Percentiles rank a stretch among this genome's conserved stretches.
phyloP scores from a whole-genome alignment of 805 yeast genomes.

The Zygosaccharomyces bisporus region DNA sequence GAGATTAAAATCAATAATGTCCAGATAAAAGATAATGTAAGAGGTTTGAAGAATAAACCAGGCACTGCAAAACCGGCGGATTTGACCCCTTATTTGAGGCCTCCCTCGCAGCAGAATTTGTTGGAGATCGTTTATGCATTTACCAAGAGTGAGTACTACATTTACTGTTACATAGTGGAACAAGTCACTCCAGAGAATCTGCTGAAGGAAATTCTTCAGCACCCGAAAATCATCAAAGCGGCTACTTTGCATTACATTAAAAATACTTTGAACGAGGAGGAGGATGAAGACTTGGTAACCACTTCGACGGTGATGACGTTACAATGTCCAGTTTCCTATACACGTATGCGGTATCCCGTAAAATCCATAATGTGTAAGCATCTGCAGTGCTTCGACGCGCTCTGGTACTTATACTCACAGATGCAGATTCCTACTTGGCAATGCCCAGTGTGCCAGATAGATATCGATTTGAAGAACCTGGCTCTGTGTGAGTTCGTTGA shows the following conservation, averaged over 20 bases:
- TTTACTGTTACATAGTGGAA: conserved; percentile 60
- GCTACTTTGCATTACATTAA: conserved; percentile 49
- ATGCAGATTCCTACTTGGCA: conserved; percentile 78
- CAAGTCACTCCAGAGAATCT: conserved; percentile 41
- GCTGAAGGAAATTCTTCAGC: conserved; percentile 37
- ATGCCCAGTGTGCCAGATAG: conserved; percentile 75
- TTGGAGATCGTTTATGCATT: conserved; percentile 57
- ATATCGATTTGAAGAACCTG: conserved; percentile 52
- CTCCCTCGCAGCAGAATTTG: conserved; percentile 37
- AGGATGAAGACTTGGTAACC: conserved; percentile 69
- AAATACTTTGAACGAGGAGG: conserved; percentile 40
- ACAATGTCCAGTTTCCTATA: conserved; percentile 74
- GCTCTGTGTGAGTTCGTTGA: conserved; percentile 70
- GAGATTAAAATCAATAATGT: conserved; percentile 61
- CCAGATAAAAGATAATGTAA: conserved; percentile 49
- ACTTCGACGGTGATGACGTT: conserved; percentile 63
- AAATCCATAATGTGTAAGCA: conserved; percentile 72
- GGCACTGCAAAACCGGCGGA: conserved; percentile 86
- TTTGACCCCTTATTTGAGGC: conserved; percentile 49
- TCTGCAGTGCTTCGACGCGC: conserved; percentile 83
- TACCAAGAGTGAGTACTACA: conserved; percentile 46
- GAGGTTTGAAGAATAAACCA: conserved; percentile 70
- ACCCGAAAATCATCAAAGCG: conserved; percentile 51
- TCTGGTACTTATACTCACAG: conserved; percentile 69
- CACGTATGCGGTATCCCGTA: conserved; percentile 66